Conservation (phyloP, 768 basidiomycete species). For the Amyloporia xantha region DNA sequence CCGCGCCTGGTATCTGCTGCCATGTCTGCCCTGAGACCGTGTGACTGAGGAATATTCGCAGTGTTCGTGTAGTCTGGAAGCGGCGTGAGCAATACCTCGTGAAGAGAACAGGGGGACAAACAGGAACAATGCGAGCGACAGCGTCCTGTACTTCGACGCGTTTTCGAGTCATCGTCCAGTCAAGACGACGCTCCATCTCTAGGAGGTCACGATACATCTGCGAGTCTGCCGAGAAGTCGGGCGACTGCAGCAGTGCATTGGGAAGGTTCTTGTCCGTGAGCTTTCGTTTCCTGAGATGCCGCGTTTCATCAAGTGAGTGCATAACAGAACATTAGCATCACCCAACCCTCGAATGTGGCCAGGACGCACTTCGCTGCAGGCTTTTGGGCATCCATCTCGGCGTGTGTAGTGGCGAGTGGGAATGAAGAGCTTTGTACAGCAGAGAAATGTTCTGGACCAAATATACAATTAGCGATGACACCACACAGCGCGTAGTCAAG, state of each 20-base stretch:
- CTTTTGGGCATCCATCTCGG: slow-evolving; percentile 15
- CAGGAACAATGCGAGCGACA: slow-evolving; percentile 65
- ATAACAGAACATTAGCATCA: slow-evolving; percentile 2
- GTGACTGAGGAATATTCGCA: slow-evolving; percentile 85
- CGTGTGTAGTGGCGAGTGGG: background rate
- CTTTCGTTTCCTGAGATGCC: slow-evolving; percentile 56
- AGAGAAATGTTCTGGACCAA: background rate
- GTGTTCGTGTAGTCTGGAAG: slow-evolving; percentile 66
- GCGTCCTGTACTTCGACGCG: slow-evolving; percentile 88
- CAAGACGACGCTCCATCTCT: slow-evolving; percentile 85
- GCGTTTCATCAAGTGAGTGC: slow-evolving; percentile 7
- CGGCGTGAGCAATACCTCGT: background rate
- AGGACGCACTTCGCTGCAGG: slow-evolving; percentile 16
- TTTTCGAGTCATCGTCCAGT: slow-evolving; percentile 94
- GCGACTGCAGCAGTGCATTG: slow-evolving; percentile 64
- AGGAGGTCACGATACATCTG: slow-evolving; percentile 81
- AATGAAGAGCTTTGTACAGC: background rate
- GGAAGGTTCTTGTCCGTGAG: slow-evolving; percentile 76
- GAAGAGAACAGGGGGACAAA: slow-evolving; percentile 25
- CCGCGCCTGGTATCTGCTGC: slow-evolving; percentile 50
- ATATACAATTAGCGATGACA: background rate
- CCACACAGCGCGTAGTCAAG: background rate
- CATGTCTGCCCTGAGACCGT: slow-evolving; percentile 80
- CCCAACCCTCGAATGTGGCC: background rate
- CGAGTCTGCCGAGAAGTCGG: slow-evolving; percentile 75